A percentile compares a stretch with the other conserved stretches of the same genome.
phyloP scores from a whole-genome alignment of 257 asterid species.

The Dorcoceras hygrometricum region DNA sequence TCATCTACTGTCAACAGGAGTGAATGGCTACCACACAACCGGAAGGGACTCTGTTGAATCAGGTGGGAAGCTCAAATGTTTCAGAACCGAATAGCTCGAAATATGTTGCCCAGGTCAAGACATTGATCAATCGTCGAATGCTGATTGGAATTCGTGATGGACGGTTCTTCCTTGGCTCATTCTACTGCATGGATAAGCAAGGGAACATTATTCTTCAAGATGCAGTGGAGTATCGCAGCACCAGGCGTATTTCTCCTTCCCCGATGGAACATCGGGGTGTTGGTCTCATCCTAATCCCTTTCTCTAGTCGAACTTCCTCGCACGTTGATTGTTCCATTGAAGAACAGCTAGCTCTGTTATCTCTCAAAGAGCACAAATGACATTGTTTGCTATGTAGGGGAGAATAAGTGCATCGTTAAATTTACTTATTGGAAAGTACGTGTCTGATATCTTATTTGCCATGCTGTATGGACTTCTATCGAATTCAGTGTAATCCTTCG shows the following conservation, averaged over 20 bases:
- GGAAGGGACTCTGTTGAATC: slow-evolving; percentile 24
- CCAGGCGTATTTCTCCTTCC: slow-evolving; percentile 62
- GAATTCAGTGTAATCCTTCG: neutral
- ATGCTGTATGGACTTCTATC: neutral
- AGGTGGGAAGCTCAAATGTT: slow-evolving; percentile 31
- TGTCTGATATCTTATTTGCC: neutral
- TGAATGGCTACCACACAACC: slow-evolving; percentile 30
- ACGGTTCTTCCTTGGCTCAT: slow-evolving; percentile 70
- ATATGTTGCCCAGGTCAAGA: slow-evolving; percentile 49
- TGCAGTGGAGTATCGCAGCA: slow-evolving; percentile 86
- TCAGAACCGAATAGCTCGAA: slow-evolving; percentile 33
- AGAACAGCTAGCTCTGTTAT: slow-evolving; percentile 59
- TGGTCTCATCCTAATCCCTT: slow-evolving; percentile 85
- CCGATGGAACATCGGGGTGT: slow-evolving; percentile 85
- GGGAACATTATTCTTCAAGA: slow-evolving; percentile 94
- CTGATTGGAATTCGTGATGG: slow-evolving; percentile 82
- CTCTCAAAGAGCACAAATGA: slow-evolving; percentile 40
- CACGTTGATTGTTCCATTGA: slow-evolving; percentile 73
- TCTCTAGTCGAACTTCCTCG: slow-evolving; percentile 63
- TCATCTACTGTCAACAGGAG: neutral
- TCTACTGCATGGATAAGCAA: slow-evolving; percentile 87
- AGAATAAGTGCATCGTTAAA: neutral
- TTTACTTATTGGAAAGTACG: neutral
- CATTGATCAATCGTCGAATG: slow-evolving; percentile 56
- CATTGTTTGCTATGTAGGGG: slow-evolving; percentile 1